Evolutionary conservation across 257 asterid species (phyloP), one percentile per base, ranked within the genome.

Genomic region (Solanum habrochaites): DNA sequence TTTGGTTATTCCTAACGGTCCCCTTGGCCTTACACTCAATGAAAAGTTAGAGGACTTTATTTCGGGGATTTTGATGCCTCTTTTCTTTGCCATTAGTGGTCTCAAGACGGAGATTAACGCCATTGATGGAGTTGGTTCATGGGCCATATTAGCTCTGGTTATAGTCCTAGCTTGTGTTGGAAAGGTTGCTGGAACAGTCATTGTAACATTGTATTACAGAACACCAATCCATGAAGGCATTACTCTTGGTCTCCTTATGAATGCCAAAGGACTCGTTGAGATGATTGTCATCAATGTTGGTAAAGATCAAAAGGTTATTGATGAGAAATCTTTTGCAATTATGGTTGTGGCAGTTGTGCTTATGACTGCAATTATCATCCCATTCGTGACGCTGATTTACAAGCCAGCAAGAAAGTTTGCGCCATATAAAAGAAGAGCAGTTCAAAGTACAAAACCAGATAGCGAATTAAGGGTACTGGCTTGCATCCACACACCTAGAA

Each of bases 311-410:
- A 40, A 85, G 83, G 87, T 72, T 32, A 69, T 85, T 75, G 82
- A 56, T 72, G 49, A 75, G 0, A 58, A 85, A 85, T 7, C 83
- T 15, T 85, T 71, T 60, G 45, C 87, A 31, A 45, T 85, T 47
- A 47, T 85, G 87, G 87, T 97, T 21, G 84, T 85, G 39, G 83
- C 60, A 32, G 21, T 56, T 11, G 87, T 85, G 25, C 71, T 85
- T 39, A 49, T 85, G 70, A 85, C 82, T 60, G 82, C 87, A 32
- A 32, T 56, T 16, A 62, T 72, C 73, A 78, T 85, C 56, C 81
- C 87, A 13, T 40, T 78, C 12, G 66, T 85, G 60, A 72, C 83
- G 10, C 8, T 39, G 47, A 85, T 47, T 75, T 85, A 85, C 56
- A 75, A 78, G 47, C 87, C 87, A 5, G 45, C 87, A 47, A 27